Percentiles rank a stretch among this genome's conserved stretches.
Evolutionary conservation across 1,284 basidiomycete species (phyloP).

Genomic region (Trichosporon sp.): DNA sequence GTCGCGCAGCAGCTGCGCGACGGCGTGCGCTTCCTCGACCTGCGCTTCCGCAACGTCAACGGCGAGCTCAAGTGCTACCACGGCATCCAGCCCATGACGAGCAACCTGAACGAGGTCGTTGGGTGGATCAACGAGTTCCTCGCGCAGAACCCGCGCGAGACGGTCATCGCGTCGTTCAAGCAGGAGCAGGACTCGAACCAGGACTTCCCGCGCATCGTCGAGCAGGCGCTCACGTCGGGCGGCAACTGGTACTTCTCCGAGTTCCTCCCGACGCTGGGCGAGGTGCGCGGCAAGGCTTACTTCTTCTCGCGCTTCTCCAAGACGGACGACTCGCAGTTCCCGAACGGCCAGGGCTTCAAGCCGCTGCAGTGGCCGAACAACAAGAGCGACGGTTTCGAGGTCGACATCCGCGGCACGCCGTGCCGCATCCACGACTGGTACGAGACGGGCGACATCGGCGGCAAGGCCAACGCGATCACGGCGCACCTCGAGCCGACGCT

Average conservation of each 20-base stretch:
- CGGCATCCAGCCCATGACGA: conserved; percentile 65
- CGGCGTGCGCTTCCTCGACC: conserved; percentile 71
- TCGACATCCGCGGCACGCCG: conserved; percentile 56
- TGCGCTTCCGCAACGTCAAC: conserved; percentile 67
- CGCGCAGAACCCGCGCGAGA: conserved; percentile 60
- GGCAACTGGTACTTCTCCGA: conserved; percentile 77
- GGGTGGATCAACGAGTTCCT: conserved; percentile 63
- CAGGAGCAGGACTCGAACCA: conserved; percentile 59
- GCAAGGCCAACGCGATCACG: conserved; percentile 57
- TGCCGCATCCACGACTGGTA: conserved; percentile 76
- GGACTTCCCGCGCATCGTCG: conserved; percentile 62
- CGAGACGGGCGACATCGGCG: conserved; percentile 13
- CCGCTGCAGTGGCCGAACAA: conserved; percentile 78
- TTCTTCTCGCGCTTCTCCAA: conserved; percentile 69
- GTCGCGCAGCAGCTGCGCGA: conserved; percentile 44
- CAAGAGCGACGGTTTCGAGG: conserved; percentile 63
- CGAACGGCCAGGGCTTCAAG: conserved; percentile 63
- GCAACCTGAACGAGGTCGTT: conserved; percentile 59
- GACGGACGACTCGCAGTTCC: conserved; percentile 55
- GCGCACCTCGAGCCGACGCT: conserved; percentile 24
- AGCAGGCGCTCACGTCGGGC: conserved; percentile 60
- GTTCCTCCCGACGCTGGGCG: conserved; percentile 67
- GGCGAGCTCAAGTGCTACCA: conserved; percentile 63
- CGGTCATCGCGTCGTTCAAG: conserved; percentile 77
- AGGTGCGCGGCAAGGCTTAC: conserved; percentile 74